Evolutionary conservation across 2,329 filamentous ascomycete genomes (phyloP).

Genomic region (Penicillium brevicompactum): DNA sequence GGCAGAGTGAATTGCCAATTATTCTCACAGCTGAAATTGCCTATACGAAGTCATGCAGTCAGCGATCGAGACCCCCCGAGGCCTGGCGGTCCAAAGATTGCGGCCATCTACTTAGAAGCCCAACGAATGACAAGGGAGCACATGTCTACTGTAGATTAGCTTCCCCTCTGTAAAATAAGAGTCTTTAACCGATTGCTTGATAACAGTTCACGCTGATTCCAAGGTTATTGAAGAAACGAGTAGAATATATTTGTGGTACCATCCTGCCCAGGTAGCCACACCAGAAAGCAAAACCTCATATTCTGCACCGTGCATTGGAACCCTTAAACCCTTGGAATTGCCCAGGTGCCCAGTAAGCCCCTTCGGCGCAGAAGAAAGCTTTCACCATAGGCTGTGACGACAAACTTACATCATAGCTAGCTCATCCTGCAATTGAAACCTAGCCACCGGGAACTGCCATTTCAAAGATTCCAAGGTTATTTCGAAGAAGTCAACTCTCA

Average conservation of each 20-base stretch:
- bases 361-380: too few relatives aligned
- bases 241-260: too few relatives aligned
- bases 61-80: neutral
- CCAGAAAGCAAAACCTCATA: too few relatives aligned
- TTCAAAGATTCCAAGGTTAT: neutral
- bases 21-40: neutral
- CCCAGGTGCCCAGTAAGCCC: too few relatives aligned
- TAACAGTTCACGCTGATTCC: too few relatives aligned
- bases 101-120: neutral
- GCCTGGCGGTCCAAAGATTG: neutral
- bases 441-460: neutral
- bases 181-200: too few relatives aligned
- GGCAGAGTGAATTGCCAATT: neutral
- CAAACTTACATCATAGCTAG: slow-evolving; percentile 21
- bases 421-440: slow-evolving; percentile 6
- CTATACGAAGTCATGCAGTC: neutral
- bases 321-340: too few relatives aligned
- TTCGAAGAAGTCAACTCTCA: neutral
- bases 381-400: neutral
- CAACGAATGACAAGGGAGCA: neutral
- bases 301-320: too few relatives aligned
- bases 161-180: too few relatives aligned
- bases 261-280: too few relatives aligned
- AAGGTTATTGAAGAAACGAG: too few relatives aligned
- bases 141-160: too few relatives aligned